Evolutionary conservation across 176 grass and related monocot genomes (phyloP).

Genomic region (Oryza coarctata): DNA sequence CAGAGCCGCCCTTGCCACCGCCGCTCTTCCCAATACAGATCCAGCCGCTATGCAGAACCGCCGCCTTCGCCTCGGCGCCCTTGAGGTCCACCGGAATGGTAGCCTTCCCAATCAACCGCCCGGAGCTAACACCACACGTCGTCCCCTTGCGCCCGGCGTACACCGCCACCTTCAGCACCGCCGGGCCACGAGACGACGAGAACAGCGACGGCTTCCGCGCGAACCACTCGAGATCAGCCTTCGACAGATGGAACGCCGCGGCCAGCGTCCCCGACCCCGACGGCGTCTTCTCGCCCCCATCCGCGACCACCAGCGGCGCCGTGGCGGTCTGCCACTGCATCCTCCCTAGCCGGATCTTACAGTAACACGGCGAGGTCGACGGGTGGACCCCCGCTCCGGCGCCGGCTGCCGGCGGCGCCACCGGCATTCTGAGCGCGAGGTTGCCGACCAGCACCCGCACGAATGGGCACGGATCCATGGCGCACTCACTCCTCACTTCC

Average conservation of each 20-base stretch:
- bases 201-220: slow-evolving; percentile 67
- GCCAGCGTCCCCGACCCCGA: slow-evolving; percentile 38
- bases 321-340: slow-evolving; percentile 52
- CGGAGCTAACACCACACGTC: slow-evolving; percentile 57
- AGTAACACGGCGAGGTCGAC: slow-evolving; percentile 73
- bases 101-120: slow-evolving; percentile 65
- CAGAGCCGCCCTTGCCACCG: slow-evolving; percentile 19
- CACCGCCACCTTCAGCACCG: slow-evolving; percentile 63
- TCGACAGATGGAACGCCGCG: slow-evolving; percentile 70
- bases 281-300: slow-evolving; percentile 11
- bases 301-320: slow-evolving; percentile 50
- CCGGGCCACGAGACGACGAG: slow-evolving; percentile 28
- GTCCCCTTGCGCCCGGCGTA: slow-evolving; percentile 67
- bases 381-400: slow-evolving; percentile 75
- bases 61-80: slow-evolving; percentile 46
- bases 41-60: slow-evolving; percentile 73
- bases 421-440: slow-evolving; percentile 75
- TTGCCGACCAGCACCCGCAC: slow-evolving; percentile 96
- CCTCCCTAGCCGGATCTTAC: slow-evolving; percentile 86
- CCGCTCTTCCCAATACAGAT: slow-evolving; percentile 55
- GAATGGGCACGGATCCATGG: slow-evolving; percentile 98
- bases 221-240: slow-evolving; percentile 59
- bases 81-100: slow-evolving; percentile 72
- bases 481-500: not conserved
- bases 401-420: slow-evolving; percentile 53